Conservation (phyloP, 208 protist genomes). For the Strigomonas oncopelti region DNA sequence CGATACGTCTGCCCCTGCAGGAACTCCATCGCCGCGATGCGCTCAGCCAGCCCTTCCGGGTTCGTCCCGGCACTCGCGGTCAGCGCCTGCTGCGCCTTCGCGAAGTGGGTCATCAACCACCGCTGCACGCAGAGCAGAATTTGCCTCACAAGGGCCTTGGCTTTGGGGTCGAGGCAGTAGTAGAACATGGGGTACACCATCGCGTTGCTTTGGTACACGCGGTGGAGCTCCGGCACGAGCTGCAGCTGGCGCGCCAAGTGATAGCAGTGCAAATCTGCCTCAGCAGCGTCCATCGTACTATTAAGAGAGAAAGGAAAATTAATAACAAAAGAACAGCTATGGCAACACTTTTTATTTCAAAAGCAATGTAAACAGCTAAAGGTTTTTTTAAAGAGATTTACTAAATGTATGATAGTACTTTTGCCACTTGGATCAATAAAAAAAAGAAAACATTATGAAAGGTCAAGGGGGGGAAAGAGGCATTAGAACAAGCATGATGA, state of each 20-base stretch:
- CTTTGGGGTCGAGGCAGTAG: slow-evolving; percentile 39
- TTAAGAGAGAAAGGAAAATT: neutral
- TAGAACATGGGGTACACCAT: slow-evolving; percentile 67
- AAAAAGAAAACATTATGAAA: neutral
- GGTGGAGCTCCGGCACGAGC: slow-evolving; percentile 48
- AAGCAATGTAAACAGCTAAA: no score
- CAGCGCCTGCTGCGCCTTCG: neutral
- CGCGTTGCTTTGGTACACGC: slow-evolving; percentile 46
- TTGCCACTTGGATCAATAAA: neutral
- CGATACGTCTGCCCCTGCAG: no score
- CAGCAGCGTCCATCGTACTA: slow-evolving; percentile 25
- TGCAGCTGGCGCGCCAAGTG: slow-evolving; percentile 71
- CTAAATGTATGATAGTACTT: neutral
- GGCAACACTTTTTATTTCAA: no score
- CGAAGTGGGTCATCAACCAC: neutral
- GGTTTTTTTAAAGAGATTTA: slow-evolving; percentile 1
- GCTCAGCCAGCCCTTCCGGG: neutral
- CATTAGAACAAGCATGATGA: no score
- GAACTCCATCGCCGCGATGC: neutral
- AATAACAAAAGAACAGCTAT: no score
- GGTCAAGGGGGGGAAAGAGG: neutral
- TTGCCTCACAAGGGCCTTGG: slow-evolving; percentile 26
- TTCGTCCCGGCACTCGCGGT: neutral
- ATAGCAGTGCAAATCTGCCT: slow-evolving; percentile 48
- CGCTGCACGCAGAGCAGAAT: slow-evolving; percentile 40